Conservation (phyloP, 148 eudicot species). For the Diospyros lotus region DNA sequence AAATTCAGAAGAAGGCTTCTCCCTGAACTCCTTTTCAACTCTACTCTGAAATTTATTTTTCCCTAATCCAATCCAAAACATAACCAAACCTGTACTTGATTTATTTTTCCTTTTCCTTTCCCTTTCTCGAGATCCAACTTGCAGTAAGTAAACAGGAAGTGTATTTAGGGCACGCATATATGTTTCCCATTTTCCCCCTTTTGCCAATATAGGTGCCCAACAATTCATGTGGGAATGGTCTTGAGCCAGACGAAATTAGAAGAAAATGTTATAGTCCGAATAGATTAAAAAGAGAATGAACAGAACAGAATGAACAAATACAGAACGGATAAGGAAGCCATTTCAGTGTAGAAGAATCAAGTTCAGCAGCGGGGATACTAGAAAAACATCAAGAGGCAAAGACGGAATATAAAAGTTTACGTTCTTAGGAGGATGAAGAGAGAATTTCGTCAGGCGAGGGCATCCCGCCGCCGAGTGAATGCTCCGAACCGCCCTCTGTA, state of each 20-base stretch:
- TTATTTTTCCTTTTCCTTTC: no score
- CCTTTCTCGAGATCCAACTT: no score
- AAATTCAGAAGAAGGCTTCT: not conserved
- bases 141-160: not conserved
- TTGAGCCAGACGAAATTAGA: not conserved
- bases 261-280: no score
- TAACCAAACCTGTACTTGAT: not conserved
- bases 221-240: slow-evolving; percentile 2
- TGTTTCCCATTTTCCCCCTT: not conserved
- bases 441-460: slow-evolving; percentile 64
- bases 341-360: not conserved
- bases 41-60: not conserved
- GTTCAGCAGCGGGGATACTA: not conserved
- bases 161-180: not conserved
- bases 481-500: slow-evolving; percentile 30
- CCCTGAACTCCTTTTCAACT: not conserved
- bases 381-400: no score
- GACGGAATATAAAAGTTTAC: slow-evolving; percentile 32
- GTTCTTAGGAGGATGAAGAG: slow-evolving; percentile 56
- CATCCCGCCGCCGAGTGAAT: slow-evolving; percentile 31
- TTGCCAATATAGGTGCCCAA: not conserved
- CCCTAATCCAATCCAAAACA: not conserved
- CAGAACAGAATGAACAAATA: not conserved
- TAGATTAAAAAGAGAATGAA: no score
- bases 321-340: not conserved